Conservation (phyloP, 2,329 filamentous ascomycete genomes). For the Aspergillus sp. region DNA sequence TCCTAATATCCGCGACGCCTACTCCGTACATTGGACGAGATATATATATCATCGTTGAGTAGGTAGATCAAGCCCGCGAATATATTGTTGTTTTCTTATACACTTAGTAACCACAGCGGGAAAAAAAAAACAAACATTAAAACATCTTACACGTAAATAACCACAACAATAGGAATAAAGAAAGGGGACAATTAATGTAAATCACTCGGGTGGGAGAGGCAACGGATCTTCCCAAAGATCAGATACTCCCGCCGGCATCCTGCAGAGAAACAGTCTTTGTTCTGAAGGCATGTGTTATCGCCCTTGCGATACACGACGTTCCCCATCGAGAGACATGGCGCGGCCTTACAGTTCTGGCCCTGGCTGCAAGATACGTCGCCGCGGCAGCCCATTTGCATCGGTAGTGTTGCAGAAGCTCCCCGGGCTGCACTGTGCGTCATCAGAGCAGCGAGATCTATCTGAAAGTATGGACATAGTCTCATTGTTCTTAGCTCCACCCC, state of each 20-base stretch:
- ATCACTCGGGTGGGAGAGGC: background rate
- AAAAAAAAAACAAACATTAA: background rate
- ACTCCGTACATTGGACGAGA: too few species aligned
- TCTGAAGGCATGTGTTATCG: background rate
- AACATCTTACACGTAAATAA: too few species aligned
- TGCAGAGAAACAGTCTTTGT: conserved; percentile 8
- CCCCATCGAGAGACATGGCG: too few species aligned
- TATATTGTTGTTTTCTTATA: too few species aligned
- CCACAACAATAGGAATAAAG: background rate
- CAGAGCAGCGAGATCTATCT: background rate
- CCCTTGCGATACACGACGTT: background rate
- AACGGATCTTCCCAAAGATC: conserved; percentile 2
- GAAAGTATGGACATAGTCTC: background rate
- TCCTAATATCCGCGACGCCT: too few species aligned
- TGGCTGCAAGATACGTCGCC: too few species aligned
- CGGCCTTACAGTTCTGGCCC: too few species aligned
- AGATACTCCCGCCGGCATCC: conserved; percentile 4
- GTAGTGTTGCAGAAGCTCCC: background rate
- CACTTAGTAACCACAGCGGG: too few species aligned
- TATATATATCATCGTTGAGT: too few species aligned
- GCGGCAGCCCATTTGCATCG: background rate
- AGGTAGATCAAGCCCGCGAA: too few species aligned
- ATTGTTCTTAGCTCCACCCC: background rate
- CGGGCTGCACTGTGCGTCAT: background rate
- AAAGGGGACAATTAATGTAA: background rate